Conservation (phyloP, 108 stramenopile species). For the Seminavis robusta region DNA sequence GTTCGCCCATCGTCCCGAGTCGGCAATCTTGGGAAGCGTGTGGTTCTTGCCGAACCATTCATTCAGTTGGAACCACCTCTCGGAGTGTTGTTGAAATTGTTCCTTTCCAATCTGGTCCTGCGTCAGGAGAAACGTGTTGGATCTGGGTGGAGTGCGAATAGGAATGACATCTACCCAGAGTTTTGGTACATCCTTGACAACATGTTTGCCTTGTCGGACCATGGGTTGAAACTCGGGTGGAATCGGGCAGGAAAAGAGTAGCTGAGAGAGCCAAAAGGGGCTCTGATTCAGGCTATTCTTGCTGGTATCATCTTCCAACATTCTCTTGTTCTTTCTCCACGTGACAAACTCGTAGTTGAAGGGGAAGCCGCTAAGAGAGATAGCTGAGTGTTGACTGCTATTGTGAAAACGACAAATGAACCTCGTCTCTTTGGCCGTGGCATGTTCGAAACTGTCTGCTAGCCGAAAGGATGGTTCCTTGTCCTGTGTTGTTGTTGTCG, state of each 20-base stretch:
- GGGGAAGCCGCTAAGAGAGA: conserved; percentile 50
- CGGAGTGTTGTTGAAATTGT: conserved; percentile 50
- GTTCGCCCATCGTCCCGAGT: conserved; percentile 73
- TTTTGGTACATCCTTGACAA: conserved; percentile 44
- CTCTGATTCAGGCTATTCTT: conserved; percentile 7
- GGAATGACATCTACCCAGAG: conserved; percentile 61
- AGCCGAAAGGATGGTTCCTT: background rate
- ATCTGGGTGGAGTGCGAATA: conserved; percentile 59
- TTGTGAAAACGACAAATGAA: conserved; percentile 24
- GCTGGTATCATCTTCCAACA: conserved; percentile 44
- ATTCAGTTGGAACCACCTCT: conserved; percentile 1
- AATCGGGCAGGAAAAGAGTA: conserved; percentile 53
- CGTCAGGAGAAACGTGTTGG: conserved; percentile 3
- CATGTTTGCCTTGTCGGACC: conserved; percentile 37
- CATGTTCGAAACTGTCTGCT: background rate
- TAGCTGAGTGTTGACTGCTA: background rate
- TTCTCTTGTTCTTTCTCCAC: conserved; percentile 44
- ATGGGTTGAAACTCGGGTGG: conserved; percentile 42
- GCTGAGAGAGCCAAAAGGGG: conserved; percentile 15
- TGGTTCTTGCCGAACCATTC: conserved; percentile 4
- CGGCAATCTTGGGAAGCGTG: conserved; percentile 44
- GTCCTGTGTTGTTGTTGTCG: background rate
- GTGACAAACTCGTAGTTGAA: conserved; percentile 69
- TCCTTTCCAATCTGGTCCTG: conserved; percentile 10
- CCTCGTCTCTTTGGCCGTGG: conserved; percentile 16